Evolutionary conservation across 108 stramenopile genomes (phyloP), one percentile per base, ranked within the genome.

Genomic region (Cyclotella distinguenda): DNA sequence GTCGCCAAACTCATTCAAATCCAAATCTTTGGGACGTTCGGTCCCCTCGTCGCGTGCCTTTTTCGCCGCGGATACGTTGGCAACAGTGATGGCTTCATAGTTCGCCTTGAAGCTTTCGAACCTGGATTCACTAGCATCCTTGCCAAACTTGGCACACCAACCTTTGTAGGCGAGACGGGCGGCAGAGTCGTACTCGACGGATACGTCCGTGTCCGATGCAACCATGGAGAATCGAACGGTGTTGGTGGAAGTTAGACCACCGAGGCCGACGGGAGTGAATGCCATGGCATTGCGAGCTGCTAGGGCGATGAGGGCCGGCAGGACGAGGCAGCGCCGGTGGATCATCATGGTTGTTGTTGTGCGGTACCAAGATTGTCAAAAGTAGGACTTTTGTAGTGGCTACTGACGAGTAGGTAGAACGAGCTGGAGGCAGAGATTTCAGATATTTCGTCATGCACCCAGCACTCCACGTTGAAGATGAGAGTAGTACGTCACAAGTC

Each of bases 1-100:
- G 45, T 93, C 91, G 6, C 85, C 91, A 61, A 64, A 88, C 50
- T 90, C 87, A 64, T 93, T 93, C 36, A 93, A 63, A 11, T 79
- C 80, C 60, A 91, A 53, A 39, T 87, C 66, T 49, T 75, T 65
- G 1, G 84, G 81, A 38, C 62, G 58, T 3, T 82, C 77, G 6
- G 58, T 62, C 3, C 76, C 81, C 6, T 52, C 53, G 16, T 93
- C 88, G 22, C 82, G 86, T 21, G 85, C 82, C 46, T 83, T 66
- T 70, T 87, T 90, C n/a, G 85, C 84, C 21, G 90, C 88, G 30
- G 68, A 60, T 28, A 91, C 84, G 67, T 94, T 94, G 30, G 86
- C 89, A 26, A 90, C 74, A 1, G 89, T 80, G 40, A 89, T 64
- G 19, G 92, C 81, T 63, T 89, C 84, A 61, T 91, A 94, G 71